Evolutionary conservation across 2,329 filamentous ascomycete species (phyloP), one percentile per base, ranked within the genome.

Genomic region (Xylaria sp.): DNA sequence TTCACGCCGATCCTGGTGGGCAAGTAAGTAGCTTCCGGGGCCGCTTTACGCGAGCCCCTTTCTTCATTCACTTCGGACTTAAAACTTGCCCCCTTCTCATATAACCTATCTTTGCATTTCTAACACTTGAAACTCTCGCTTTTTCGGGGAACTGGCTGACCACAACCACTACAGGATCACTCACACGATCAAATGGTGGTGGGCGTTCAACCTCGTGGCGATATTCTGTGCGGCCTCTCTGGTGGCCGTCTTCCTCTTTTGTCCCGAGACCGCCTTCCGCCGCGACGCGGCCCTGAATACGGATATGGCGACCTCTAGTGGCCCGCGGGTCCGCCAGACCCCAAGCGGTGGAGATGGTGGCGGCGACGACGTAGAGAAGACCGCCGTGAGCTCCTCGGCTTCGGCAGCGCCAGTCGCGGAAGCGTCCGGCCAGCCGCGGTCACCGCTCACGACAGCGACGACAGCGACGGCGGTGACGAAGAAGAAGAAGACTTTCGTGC

Each of bases 1-100:
- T 78, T 83, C 65, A 96, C 93, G 0, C 93, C 93, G 0, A 91
- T 97, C n/a, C 75, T 96, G 20, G 92, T 92, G 1, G 92, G 92
- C 34, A 92, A 91, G 72, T 34, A 34, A 34, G 29, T 13, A 13
- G 16, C 29, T 34, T 13, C 11, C 16, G 11, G 11, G 3, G 29
- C 29, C 29, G 8, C 4, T 34, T 3, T 4, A 34, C 5, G 24
- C 24, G n/a, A n/a, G 5, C 24, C 24, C 24, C 24, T 26, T 26
- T n/a, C n/a, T n/a, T n/a, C n/a, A n/a, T n/a, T n/a, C n/a, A n/a
- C n/a, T n/a, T n/a, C n/a, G n/a, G n/a, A n/a, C n/a, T n/a, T n/a
- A n/a, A n/a, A n/a, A 7, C 29, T 11, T 13, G 11, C 3, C 5
- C 11, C 11, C 6, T 34, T 13, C 29, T 34, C 5, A 13, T 4